A percentile compares a stretch with the other conserved stretches of the same genome.
These are phyloP conservation scores for Rhodotorula graminis DNA, from an alignment of 768 basidiomycete species.

Conservation along the genomic window DNA sequence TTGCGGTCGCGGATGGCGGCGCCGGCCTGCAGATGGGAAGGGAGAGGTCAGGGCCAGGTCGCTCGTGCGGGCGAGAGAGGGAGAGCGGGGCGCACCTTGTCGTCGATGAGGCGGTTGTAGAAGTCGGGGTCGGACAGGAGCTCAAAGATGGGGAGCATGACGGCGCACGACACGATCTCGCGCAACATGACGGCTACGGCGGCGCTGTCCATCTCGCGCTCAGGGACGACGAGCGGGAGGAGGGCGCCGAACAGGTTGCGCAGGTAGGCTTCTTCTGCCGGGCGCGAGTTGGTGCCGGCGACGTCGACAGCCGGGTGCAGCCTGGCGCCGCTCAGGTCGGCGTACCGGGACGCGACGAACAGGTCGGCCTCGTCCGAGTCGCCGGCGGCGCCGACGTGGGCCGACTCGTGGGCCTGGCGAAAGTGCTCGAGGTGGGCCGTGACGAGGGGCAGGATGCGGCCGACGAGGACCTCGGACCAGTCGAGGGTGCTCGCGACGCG, in stretches of 20 bases:
- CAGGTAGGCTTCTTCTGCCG: conserved; percentile 83
- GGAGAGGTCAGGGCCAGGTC: background rate
- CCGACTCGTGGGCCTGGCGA: conserved; percentile 25
- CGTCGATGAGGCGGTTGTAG: conserved; percentile 89
- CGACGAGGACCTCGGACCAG: conserved; percentile 33
- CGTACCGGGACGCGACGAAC: conserved; percentile 75
- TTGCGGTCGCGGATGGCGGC: conserved; percentile 61
- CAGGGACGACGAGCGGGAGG: conserved; percentile 68
- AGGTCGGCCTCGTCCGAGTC: conserved; percentile 79
- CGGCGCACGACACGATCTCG: conserved; percentile 75
- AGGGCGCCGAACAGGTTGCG: conserved; percentile 64
- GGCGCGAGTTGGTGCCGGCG: conserved; percentile 80
- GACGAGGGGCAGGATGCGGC: conserved; percentile 25
- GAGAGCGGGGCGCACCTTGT: conserved; percentile 61
- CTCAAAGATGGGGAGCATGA: conserved; percentile 81
- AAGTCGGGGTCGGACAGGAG: conserved; percentile 94
- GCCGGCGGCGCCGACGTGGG: background rate
- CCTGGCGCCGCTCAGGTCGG: conserved; percentile 52
- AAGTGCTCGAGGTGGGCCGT: conserved; percentile 27
- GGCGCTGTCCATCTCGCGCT: conserved; percentile 65
- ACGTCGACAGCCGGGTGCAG: conserved; percentile 84
- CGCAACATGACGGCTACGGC: conserved; percentile 67
- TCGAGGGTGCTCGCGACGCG: conserved; percentile 54
- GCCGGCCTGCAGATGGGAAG: conserved; percentile 54
- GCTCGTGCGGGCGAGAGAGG: too few species aligned